Base-by-base conservation (phyloP, 2,329 filamentous ascomycete species). In the Colletotrichum chrysophilum region DNA sequence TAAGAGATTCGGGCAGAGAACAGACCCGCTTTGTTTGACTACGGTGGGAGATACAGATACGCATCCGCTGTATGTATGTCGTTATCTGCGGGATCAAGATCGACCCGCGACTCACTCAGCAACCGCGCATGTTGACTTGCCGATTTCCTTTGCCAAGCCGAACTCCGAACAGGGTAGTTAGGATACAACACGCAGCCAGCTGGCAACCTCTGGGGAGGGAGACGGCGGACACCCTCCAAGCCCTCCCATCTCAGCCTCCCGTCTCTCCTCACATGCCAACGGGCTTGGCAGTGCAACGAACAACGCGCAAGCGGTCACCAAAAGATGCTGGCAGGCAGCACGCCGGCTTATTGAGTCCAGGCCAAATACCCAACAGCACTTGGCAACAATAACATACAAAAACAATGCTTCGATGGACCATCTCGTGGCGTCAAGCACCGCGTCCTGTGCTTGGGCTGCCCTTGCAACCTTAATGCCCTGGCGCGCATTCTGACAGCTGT, bases 251-350 rank as follows among this genome's bases (percentile, higher is more conserved):
- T 28, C 38, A 65, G 58, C 43, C 18, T 52, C 30, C 69, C 52
- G 43, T 70, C 32, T 32, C 61, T 74, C 72, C 68, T 75, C 24
- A 56, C 72, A 72, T 67, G 28, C 72, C 69, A 72, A 8, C 13
- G 65, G 24, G 26, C n/a, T 60, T 32, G 69, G n/a, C 52, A 5
- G 32, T 34, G 48, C 36, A 58, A 26, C 43, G 16, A 43, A 55
- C 69, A 36, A 61, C 52, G 61, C 61, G 43, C 30, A 67, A 64
- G 16, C 69, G 58, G 32, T 36, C 52, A 7, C 48, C 24, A 48
- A 26, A 28, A 67, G 18, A 70, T 7, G 26, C 56, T 62, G 34
- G 7, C 56, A 70, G 7, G 67, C 55, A 26, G 52, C 55, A 24
- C 67, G 16, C 14, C 36, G 14, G 4, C 14, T 18, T 16, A 18